These are phyloP conservation scores for Butyriboletus loyo DNA, from an alignment of 768 basidiomycete genomes.

Conservation along the genomic window DNA sequence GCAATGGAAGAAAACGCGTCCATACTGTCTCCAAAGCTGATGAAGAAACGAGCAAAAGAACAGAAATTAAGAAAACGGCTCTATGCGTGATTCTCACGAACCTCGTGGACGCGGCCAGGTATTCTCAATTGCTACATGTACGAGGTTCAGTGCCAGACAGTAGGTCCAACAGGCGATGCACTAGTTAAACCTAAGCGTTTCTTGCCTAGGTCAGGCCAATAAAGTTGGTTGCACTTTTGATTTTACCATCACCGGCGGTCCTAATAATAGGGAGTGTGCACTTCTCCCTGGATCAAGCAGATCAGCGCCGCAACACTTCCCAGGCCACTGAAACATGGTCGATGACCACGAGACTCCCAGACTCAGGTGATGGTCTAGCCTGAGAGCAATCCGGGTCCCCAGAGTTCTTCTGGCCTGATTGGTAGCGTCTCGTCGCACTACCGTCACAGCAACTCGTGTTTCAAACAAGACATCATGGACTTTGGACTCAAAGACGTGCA, in stretches of 20 bases:
- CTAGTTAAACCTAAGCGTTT: no score
- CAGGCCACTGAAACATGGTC: constrained; percentile 13
- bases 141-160: no score
- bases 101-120: no score
- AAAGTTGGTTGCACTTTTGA: no score
- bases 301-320: no score
- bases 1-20: constrained; percentile 37
- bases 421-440: not conserved
- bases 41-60: not conserved
- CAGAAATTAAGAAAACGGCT: not conserved
- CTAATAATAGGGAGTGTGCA: not conserved
- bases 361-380: constrained; percentile 7
- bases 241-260: not conserved
- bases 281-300: no score
- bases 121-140: no score
- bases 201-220: not conserved
- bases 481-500: constrained; percentile 58
- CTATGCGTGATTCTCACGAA: constrained; percentile 10
- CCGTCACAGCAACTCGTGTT: not conserved
- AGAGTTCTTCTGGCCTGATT: no score
- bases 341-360: not conserved
- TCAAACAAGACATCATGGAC: constrained; percentile 39
- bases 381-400: constrained; percentile 1
- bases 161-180: not conserved
- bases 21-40: constrained; percentile 5